Evolutionary conservation across 805 yeast species (phyloP).

Genomic region (Kluyveromyces nonfermentans): DNA sequence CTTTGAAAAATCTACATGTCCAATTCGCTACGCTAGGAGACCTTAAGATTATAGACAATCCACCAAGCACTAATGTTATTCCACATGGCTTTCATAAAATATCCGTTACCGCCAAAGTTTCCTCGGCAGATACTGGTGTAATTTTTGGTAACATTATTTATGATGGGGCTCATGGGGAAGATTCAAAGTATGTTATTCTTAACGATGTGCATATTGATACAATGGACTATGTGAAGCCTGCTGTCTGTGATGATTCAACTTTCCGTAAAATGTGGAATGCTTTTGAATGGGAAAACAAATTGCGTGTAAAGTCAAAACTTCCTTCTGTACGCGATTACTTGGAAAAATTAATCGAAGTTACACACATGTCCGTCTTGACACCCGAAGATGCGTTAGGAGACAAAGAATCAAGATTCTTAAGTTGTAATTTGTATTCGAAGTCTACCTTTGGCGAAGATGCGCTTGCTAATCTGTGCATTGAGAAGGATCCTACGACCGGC

Average conservation of each 20-base stretch:
- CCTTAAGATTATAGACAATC: slow-evolving; percentile 86
- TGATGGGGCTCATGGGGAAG: slow-evolving; percentile 91
- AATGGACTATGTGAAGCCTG: slow-evolving; percentile 95
- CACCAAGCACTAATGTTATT: slow-evolving; percentile 81
- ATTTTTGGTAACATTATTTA: slow-evolving; percentile 95
- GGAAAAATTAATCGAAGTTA: slow-evolving; percentile 57
- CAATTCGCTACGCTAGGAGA: slow-evolving; percentile 97
- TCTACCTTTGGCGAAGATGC: slow-evolving; percentile 98
- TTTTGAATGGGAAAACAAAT: slow-evolving; percentile 99
- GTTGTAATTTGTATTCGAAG: slow-evolving; percentile 88
- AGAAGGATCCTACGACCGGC: slow-evolving; percentile 56
- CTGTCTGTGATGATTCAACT: slow-evolving; percentile 75
- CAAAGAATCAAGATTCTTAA: slow-evolving; percentile 68
- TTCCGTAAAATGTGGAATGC: slow-evolving; percentile 99
- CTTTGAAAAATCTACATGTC: slow-evolving; percentile 82
- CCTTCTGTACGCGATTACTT: slow-evolving; percentile 66
- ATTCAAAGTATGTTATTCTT: slow-evolving; percentile 79
- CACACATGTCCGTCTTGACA: slow-evolving; percentile 91
- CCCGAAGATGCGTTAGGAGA: slow-evolving; percentile 86
- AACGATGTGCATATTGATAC: slow-evolving; percentile 94
- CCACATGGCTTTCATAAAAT: slow-evolving; percentile 95
- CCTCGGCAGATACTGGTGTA: slow-evolving; percentile 96
- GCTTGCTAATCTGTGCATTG: slow-evolving; percentile 89
- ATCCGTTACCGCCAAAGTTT: slow-evolving; percentile 84
- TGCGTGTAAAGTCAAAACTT: slow-evolving; percentile 68